These are phyloP conservation scores for Lenwebbia sp. DNA, from an alignment of 345 rosid species.

Conservation along the genomic window DNA sequence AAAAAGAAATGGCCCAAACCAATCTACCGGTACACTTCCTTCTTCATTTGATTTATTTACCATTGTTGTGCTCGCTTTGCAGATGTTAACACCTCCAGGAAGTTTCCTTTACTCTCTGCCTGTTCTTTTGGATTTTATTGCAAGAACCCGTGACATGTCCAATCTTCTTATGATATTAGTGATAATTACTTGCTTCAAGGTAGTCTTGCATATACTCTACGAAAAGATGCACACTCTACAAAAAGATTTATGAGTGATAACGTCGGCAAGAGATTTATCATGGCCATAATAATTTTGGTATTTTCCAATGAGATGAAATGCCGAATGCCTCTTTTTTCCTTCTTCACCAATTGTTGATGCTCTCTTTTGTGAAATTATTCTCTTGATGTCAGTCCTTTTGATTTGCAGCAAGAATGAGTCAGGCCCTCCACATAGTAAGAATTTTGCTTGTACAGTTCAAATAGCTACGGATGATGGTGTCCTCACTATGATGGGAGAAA, in stretches of 20 bases:
- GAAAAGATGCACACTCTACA: neutral
- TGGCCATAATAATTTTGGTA: neutral
- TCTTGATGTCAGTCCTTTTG: neutral
- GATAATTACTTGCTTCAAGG: neutral
- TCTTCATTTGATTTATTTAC: neutral
- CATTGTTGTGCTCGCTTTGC: neutral
- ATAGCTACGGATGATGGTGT: constrained; percentile 22
- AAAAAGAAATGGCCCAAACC: constrained; percentile 71
- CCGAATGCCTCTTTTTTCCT: neutral
- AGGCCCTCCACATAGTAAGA: constrained; percentile 37
- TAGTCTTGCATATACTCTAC: neutral
- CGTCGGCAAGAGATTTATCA: neutral
- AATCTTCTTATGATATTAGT: neutral
- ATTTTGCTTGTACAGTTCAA: constrained; percentile 38
- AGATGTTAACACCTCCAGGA: neutral
- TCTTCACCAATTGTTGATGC: neutral
- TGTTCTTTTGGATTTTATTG: neutral
- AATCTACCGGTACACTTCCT: constrained; percentile 35
- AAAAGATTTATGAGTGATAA: neutral
- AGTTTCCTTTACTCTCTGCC: neutral
- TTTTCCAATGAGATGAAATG: neutral
- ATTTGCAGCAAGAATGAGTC: constrained; percentile 42
- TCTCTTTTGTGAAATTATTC: neutral
- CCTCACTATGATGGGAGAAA: constrained; percentile 34
- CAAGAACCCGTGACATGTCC: neutral